Evolutionary conservation across 805 yeast species (phyloP), one percentile per base, ranked within the genome.

Genomic region (Spathaspora sp.): DNA sequence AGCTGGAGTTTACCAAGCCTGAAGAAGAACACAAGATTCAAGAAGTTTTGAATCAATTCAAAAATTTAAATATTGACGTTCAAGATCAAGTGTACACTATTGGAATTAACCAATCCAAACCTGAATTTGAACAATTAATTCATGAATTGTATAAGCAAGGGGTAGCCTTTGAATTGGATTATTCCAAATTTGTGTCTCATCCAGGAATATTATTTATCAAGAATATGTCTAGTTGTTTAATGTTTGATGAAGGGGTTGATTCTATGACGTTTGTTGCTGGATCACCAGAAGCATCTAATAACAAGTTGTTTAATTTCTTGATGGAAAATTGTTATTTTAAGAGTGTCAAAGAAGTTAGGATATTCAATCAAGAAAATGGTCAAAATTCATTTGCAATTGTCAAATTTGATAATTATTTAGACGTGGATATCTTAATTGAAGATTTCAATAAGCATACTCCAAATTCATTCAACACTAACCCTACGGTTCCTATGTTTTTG

Each of bases 161-260:
- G 5, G 43, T 55, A 42, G 49, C 45, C 16, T 55, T 19, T 31
- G 40, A 53, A 32, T 55, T 67, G 23, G 66, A 66, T 52, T 70
- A 69, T 55, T 54, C 66, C 9, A 58, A 58, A 18, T 66, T 69
- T 47, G 57, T 76, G 10, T 72, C 80, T 5, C 83, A 79, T 54
- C 88, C 88, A 1, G 87, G 87, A 1, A 77, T 78, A 55, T 58
- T 83, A 14, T 83, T 80, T 62, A 75, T 82, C 26, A 75, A 82
- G 51, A 82, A 82, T 17, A 61, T 82, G 28, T 64, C 75, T 2
- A 67, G 70, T 29, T 58, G 63, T 12, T 54, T 57, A 47, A 69
- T 76, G 32, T 46, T 44, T 32, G 46, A 48, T 9, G 42, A 46
- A 17, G 40, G 29, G 2, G 40, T 42, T 12, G 54, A 50, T 32